phyloP scores from a whole-genome alignment of 495 filamentous ascomycete species.

The Xylaria longipes region DNA sequence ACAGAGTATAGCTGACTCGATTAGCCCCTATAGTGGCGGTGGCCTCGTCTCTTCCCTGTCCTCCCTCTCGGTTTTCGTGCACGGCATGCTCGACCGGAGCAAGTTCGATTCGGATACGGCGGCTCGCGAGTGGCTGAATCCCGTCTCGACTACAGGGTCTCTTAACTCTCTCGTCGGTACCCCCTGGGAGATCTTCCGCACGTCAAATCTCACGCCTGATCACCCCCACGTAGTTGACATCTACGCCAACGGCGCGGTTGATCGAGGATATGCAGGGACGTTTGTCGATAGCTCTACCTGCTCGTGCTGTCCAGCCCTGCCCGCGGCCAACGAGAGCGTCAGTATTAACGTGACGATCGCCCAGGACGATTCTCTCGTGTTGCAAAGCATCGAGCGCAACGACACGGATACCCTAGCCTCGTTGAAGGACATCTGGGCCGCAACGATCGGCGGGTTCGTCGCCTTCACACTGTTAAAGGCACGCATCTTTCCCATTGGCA shows the following conservation, averaged over 20 bases:
- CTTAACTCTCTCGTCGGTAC: constrained; percentile 27
- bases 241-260: constrained; percentile 31
- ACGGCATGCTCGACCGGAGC: constrained; percentile 31
- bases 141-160: constrained; percentile 27
- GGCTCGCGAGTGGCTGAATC: constrained; percentile 34
- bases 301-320: background rate
- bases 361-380: constrained; percentile 34
- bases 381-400: constrained; percentile 46
- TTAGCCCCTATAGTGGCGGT: constrained; percentile 20
- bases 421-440: constrained; percentile 17
- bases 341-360: constrained; percentile 20
- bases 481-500: constrained; percentile 7
- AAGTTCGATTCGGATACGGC: constrained; percentile 16
- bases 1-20: background rate
- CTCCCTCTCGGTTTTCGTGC: constrained; percentile 45
- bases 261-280: constrained; percentile 23
- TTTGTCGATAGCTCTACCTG: constrained; percentile 30
- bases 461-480: constrained; percentile 14
- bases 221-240: constrained; percentile 34
- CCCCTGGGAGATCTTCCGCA: constrained; percentile 41
- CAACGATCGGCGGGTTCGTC: constrained; percentile 22
- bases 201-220: constrained; percentile 19
- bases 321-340: background rate
- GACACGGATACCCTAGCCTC: constrained; percentile 40
- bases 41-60: constrained; percentile 48